A percentile compares a stretch with the other conserved stretches of the same genome.
These are phyloP conservation scores for Bolboschoenus planiculmis DNA, from an alignment of 176 grass and related monocot species.

Conservation along the genomic window DNA sequence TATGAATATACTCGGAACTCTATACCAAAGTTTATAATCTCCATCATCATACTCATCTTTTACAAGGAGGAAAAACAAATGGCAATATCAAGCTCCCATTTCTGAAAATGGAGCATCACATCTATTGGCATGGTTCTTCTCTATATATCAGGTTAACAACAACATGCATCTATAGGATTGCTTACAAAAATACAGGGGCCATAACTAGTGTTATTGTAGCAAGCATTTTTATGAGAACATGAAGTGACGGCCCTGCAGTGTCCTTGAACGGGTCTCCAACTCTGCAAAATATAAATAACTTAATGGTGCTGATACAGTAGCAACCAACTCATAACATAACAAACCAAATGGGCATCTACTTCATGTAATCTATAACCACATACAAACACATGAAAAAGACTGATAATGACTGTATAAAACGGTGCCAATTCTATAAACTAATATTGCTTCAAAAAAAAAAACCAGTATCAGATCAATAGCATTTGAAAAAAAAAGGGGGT, in stretches of 20 bases:
- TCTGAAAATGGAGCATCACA: slow-evolving; percentile 4
- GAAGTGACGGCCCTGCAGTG: slow-evolving; percentile 77
- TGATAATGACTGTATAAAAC: background rate
- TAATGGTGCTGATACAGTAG: background rate
- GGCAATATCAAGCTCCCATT: slow-evolving; percentile 11
- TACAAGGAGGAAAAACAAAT: slow-evolving; percentile 16
- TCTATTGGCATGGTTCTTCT: slow-evolving; percentile 15
- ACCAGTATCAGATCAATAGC: background rate
- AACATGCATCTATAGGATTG: slow-evolving; percentile 13
- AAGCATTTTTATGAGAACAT: slow-evolving; percentile 99
- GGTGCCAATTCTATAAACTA: background rate
- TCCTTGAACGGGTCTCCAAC: slow-evolving; percentile 99
- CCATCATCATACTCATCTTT: slow-evolving; percentile 13
- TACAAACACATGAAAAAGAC: background rate
- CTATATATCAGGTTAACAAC: slow-evolving; percentile 23
- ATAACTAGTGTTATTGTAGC: slow-evolving; percentile 93
- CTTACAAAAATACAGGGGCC: slow-evolving; percentile 92
- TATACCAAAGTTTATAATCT: slow-evolving; percentile 10
- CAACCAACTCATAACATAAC: no score
- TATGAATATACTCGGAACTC: background rate
- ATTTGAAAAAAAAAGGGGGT: background rate
- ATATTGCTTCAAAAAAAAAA: background rate
- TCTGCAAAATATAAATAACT: slow-evolving; percentile 36
- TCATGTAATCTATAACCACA: background rate
- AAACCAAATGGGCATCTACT: background rate